Conservation (phyloP, 306 rosid species). For the Vigna radiata region DNA sequence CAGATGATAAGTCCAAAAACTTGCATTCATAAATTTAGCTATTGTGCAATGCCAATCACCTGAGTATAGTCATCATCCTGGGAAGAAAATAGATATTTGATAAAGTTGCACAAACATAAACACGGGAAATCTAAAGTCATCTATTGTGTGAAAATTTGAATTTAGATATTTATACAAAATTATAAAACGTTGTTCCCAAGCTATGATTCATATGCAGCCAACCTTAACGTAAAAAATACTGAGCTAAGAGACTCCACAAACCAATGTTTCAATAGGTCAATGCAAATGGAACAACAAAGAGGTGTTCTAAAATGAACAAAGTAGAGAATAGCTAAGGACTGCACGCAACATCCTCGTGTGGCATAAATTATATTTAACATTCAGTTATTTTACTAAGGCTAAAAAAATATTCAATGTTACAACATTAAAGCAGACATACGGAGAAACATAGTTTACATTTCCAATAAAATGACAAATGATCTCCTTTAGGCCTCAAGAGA, state of each 20-base stretch:
- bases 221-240: not conserved
- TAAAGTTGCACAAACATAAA: conserved; percentile 1
- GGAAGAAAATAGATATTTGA: not conserved
- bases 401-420: not conserved
- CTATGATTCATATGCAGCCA: conserved; percentile 6
- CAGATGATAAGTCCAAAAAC: conserved; percentile 21
- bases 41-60: conserved; percentile 20
- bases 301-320: not conserved
- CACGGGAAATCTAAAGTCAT: conserved; percentile 19
- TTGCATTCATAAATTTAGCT: conserved; percentile 16
- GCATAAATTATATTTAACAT: not conserved
- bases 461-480: not conserved
- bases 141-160: conserved; percentile 5
- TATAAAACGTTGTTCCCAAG: not conserved
- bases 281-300: not conserved
- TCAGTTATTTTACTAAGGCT: not conserved
- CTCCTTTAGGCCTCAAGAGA: not conserved
- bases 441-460: not conserved
- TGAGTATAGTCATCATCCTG: conserved; percentile 12
- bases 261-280: not conserved
- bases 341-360: not conserved
- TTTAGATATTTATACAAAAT: not conserved
- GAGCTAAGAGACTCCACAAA: not conserved
- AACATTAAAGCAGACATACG: not conserved
- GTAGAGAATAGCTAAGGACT: not conserved